A percentile compares a stretch with the other conserved stretches of the same genome.
Evolutionary conservation across 2,329 filamentous ascomycete genomes (phyloP).

Genomic region (Cladorrhinum sp.): DNA sequence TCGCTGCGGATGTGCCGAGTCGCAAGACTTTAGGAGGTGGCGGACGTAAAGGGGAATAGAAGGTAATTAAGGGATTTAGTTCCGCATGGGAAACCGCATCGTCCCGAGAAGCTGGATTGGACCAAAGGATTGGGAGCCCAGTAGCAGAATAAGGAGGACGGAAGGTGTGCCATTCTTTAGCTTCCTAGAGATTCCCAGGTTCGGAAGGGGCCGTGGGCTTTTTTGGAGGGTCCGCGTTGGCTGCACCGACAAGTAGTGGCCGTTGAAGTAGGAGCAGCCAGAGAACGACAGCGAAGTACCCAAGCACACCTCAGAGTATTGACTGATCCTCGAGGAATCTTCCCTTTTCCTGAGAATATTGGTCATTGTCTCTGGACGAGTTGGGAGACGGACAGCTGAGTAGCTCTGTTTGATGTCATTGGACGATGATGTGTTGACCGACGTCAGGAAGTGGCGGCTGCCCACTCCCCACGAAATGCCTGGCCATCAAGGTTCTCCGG

Average conservation of each 20-base stretch:
- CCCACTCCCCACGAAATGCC: neutral
- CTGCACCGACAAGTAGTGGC: neutral
- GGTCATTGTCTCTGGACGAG: neutral
- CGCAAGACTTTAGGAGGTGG: neutral
- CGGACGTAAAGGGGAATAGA: neutral
- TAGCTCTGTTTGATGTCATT: neutral
- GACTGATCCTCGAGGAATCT: neutral
- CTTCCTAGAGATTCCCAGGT: neutral
- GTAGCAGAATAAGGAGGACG: neutral
- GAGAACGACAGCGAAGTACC: neutral
- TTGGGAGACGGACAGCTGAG: neutral
- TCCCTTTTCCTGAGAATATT: neutral
- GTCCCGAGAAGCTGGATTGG: neutral
- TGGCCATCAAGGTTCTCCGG: conserved; percentile 2
- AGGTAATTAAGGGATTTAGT: neutral
- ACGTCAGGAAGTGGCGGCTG: conserved; percentile 3
- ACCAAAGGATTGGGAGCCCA: neutral
- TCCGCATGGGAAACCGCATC: neutral
- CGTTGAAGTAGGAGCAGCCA: conserved; percentile 1
- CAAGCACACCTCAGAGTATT: neutral
- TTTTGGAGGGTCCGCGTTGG: neutral
- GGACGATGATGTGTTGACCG: neutral
- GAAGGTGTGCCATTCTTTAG: neutral
- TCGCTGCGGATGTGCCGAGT: neutral
- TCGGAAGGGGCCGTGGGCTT: neutral